Evolutionary conservation across 768 basidiomycete species (phyloP), one percentile per base, ranked within the genome.

Genomic region (Lepiota brunneoincarnata): DNA sequence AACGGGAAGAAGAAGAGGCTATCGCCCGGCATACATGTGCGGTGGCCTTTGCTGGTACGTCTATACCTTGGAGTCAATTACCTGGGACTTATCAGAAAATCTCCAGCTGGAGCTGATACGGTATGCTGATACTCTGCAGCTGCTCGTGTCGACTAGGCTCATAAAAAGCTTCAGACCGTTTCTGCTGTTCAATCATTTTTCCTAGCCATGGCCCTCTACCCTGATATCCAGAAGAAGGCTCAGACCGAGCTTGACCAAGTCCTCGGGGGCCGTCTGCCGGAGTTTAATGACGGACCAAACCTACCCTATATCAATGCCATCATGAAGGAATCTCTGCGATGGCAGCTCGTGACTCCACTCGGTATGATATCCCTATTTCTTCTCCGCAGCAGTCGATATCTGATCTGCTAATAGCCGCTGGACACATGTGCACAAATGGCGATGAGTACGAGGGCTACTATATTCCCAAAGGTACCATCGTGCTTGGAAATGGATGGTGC

Each of bases 31-130:
- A 63, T 28, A 67, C 68, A 43, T 73, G 71, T 18, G 73, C 69
- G 10, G 61, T 70, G 43, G 67, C 71, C 20, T 75, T 72, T 58
- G 69, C 63, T 38, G 73, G 72, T 71, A 39, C 47, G 63, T 58
- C 14, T 31, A 15, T 51, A 6, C 35, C 20, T 21, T 12, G 31
- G 26, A 47, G 20, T 26, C n/a, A 36, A 43, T 17, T 31, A 31
- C 11, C 24, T 15, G 34, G 20, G 23, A 11, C 24, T 54, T 18
- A 23, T 40, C 15, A 24, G 34, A 45, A n/a, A 11, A 49, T 35
- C 18, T n/a, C 3, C 41, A 73, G 74, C 72, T 39, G 75, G 76
- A 1, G 67, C 75, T 12, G 76, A 76, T 53, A 76, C 73, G 17
- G 74, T 75, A 58, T 24, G 69, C 41, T 51, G 1, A 26, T 41